Evolutionary conservation across 2,329 filamentous ascomycete species (phyloP).

Genomic region (Trichoderma guizhouense): DNA sequence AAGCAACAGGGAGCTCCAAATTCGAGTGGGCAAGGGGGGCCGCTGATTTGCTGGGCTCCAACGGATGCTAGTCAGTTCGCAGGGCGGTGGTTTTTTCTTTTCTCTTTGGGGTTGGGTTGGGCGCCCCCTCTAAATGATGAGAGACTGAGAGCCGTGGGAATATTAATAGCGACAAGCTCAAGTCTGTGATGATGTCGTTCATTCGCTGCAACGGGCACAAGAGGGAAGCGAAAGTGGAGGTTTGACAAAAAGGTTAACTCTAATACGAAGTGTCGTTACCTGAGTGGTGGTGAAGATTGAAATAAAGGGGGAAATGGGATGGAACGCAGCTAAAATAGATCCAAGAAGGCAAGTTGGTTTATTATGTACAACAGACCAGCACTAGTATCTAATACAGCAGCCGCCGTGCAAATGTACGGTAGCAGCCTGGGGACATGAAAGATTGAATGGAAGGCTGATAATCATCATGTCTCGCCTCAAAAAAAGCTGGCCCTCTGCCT

Average conservation of each 20-base stretch:
- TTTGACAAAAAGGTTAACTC: conserved; percentile 10
- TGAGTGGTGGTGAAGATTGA: conserved; percentile 7
- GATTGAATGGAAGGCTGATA: neutral
- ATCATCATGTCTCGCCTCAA: neutral
- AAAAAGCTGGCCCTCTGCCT: neutral
- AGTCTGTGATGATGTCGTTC: neutral
- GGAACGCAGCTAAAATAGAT: conserved; percentile 18
- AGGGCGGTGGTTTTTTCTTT: neutral
- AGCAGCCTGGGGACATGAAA: neutral
- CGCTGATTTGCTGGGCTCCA: conserved; percentile 11
- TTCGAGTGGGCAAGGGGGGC: conserved; percentile 9
- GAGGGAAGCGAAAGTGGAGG: conserved; percentile 17
- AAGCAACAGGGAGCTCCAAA: conserved; percentile 18
- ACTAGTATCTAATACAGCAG: neutral
- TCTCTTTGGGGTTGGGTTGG: neutral
- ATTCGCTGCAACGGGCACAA: conserved; percentile 2
- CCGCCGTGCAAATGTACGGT: neutral
- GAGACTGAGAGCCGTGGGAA: neutral
- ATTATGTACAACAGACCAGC: neutral
- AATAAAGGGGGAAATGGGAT: conserved; percentile 18
- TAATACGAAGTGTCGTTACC: conserved; percentile 17
- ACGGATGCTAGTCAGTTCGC: conserved; percentile 13
- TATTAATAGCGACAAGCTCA: neutral
- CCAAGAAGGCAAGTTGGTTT: neutral
- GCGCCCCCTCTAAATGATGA: neutral